Evolutionary conservation across 2,329 filamentous ascomycete genomes (phyloP).

Genomic region (Sarocladium oryzae): DNA sequence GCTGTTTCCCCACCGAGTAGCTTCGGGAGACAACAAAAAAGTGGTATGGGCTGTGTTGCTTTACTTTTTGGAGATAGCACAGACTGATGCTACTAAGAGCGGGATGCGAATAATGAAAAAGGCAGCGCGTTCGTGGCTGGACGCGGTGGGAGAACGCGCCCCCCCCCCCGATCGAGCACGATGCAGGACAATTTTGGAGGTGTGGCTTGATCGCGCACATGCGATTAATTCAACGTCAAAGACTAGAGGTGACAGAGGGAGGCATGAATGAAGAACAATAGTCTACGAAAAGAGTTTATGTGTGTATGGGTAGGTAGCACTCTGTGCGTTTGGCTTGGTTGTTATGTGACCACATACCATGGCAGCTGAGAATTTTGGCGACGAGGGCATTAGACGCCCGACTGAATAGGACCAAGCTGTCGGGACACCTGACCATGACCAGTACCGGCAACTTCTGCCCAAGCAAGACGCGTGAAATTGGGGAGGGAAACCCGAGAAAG

Average conservation of each 20-base stretch:
- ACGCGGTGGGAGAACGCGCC: not conserved
- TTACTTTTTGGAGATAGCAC: not conserved
- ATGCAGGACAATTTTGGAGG: not conserved
- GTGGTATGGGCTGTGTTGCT: not conserved
- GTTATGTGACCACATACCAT: not conserved
- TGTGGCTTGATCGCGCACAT: constrained; percentile 7
- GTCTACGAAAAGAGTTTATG: too few species aligned
- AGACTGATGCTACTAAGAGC: not conserved
- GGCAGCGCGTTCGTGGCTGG: not conserved
- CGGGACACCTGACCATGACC: not conserved
- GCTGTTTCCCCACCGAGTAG: constrained; percentile 4
- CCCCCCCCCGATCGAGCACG: not conserved
- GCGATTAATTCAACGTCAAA: not conserved
- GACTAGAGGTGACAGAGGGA: not conserved
- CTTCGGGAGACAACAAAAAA: constrained; percentile 4
- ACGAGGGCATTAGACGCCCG: not conserved
- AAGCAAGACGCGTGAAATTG: too few species aligned
- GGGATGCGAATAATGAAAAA: too few species aligned
- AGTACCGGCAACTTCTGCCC: not conserved
- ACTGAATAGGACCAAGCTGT: constrained; percentile 3
- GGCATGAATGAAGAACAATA: not conserved
- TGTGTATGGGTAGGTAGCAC: too few species aligned
- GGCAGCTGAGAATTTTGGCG: not conserved
- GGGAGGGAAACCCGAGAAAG: too few species aligned
- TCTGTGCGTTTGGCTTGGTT: too few species aligned